phyloP scores from a whole-genome alignment of 2,329 filamentous ascomycete species.

The Paracorniculantispora psalliotae region DNA sequence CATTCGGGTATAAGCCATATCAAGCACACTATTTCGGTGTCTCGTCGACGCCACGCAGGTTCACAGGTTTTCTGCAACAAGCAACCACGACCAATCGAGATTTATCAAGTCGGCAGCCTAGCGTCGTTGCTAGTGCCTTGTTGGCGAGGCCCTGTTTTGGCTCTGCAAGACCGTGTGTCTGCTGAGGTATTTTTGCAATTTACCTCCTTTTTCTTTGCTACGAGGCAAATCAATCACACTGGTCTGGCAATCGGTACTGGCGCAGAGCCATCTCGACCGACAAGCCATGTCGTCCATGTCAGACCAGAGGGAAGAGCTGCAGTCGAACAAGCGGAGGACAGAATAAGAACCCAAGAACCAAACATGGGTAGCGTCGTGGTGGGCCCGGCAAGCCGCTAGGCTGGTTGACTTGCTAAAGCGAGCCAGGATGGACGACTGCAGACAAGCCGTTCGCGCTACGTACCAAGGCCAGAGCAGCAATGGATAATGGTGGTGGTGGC shows the following conservation, averaged over 20 bases:
- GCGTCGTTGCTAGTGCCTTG: not conserved
- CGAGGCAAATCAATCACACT: not conserved
- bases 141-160: not conserved
- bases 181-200: constrained; percentile 9
- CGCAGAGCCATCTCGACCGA: not conserved
- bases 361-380: not conserved
- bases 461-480: not conserved
- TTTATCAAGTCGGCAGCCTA: constrained; percentile 4
- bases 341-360: not conserved
- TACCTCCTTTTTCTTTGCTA: not conserved
- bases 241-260: not conserved
- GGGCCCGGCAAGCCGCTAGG: constrained; percentile 1
- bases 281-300: not conserved
- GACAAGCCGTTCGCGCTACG: constrained; percentile 1
- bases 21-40: constrained; percentile 4
- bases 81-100: constrained; percentile 5
- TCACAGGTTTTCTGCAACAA: not conserved
- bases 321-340: constrained; percentile 1
- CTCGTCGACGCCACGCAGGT: constrained; percentile 4
- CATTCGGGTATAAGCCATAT: constrained; percentile 8
- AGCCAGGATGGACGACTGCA: not conserved
- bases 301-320: not conserved
- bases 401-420: not conserved
- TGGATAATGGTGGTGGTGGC: constrained; percentile 4
- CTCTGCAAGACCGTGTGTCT: not conserved